These are phyloP conservation scores for Populus tremula DNA, from an alignment of 345 rosid genomes.

Conservation along the genomic window DNA sequence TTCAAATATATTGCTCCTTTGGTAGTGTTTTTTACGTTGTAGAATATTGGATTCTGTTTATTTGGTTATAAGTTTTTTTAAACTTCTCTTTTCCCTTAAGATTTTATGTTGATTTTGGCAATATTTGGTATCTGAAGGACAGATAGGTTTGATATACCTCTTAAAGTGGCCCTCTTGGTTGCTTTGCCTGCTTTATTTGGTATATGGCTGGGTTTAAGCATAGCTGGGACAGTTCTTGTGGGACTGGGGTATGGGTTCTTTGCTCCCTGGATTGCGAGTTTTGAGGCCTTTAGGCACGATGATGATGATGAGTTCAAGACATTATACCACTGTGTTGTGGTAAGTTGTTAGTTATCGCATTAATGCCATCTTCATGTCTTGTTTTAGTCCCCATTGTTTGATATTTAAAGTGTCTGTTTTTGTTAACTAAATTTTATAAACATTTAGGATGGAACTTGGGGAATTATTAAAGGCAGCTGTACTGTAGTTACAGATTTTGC, in stretches of 20 bases:
- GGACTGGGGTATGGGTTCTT: slow-evolving; percentile 84
- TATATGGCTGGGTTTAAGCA: slow-evolving; percentile 70
- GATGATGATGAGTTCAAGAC: slow-evolving; percentile 43
- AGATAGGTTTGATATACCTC: slow-evolving; percentile 50
- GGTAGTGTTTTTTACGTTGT: not conserved
- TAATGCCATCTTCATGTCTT: not conserved
- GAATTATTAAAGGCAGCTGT: slow-evolving; percentile 70
- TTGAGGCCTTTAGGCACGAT: slow-evolving; percentile 75
- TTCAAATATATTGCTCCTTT: not conserved
- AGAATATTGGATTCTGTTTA: not conserved
- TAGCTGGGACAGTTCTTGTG: slow-evolving; percentile 56
- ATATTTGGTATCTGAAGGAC: slow-evolving; percentile 41
- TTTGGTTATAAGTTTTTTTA: not conserved
- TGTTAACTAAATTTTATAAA: not conserved
- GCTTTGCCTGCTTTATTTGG: slow-evolving; percentile 64
- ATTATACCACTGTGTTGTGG: slow-evolving; percentile 65
- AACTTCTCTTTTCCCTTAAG: not conserved
- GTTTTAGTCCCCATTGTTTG: not conserved
- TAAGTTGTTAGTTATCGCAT: slow-evolving; percentile 17
- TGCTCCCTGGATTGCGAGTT: slow-evolving; percentile 79
- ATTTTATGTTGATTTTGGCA: not conserved
- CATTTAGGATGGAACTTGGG: slow-evolving; percentile 83
- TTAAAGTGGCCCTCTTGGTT: slow-evolving; percentile 59
- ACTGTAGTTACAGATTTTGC: slow-evolving; percentile 69
- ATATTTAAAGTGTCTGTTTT: not conserved